These are phyloP conservation scores for Psidium friedrichsthalianum DNA, from an alignment of 345 rosid genomes.

Conservation along the genomic window DNA sequence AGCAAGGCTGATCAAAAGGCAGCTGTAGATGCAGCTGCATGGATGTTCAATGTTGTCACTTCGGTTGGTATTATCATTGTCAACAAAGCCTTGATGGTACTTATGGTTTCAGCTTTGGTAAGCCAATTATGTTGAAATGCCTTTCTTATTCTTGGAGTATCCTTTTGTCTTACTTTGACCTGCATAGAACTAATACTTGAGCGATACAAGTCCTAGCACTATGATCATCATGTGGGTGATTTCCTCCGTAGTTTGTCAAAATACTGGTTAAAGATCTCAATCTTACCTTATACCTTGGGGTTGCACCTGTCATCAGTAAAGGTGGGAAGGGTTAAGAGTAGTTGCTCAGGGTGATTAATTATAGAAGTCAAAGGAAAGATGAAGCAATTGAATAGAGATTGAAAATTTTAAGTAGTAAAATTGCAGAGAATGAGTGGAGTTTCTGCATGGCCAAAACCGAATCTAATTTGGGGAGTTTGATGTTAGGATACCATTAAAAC, in stretches of 20 bases:
- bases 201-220: not conserved
- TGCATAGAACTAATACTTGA: not conserved
- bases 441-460: too few species aligned
- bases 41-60: slow-evolving; percentile 98
- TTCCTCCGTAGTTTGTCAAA: not conserved
- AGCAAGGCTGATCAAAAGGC: slow-evolving; percentile 78
- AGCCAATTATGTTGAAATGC: not conserved
- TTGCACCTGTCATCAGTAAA: not conserved
- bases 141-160: not conserved
- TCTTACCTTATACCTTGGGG: not conserved
- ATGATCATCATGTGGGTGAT: not conserved
- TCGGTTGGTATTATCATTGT: slow-evolving; percentile 94
- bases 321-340: not conserved
- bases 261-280: not conserved
- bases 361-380: not conserved
- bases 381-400: not conserved
- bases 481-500: not conserved
- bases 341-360: not conserved
- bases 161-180: not conserved
- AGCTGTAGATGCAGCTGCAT: slow-evolving; percentile 82
- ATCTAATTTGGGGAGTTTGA: not conserved
- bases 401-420: not conserved
- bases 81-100: slow-evolving; percentile 95
- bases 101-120: slow-evolving; percentile 96
- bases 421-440: not conserved